A percentile compares a stretch with the other conserved stretches of the same genome.
phyloP scores from a whole-genome alignment of 106 monocot genomes.

The Xerophyta viscosa region DNA sequence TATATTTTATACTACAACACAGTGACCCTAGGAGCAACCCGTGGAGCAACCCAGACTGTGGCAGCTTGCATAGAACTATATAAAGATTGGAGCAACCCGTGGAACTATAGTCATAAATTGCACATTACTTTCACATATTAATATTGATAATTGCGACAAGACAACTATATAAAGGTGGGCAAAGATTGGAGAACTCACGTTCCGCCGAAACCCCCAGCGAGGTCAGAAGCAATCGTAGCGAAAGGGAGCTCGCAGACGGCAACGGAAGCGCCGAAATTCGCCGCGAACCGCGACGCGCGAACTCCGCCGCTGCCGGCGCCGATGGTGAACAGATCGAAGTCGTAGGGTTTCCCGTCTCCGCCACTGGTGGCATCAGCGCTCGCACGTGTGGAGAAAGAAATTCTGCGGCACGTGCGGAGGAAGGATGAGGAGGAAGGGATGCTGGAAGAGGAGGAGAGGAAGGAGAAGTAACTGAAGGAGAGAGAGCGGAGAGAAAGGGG shows the following conservation, averaged over 20 bases:
- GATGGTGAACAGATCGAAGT: slow-evolving; percentile 79
- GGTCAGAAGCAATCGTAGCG: slow-evolving; percentile 54
- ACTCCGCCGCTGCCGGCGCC: slow-evolving; percentile 81
- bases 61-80: too few species aligned
- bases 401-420: not conserved
- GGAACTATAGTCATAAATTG: too few species aligned
- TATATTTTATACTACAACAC: too few species aligned
- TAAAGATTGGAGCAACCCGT: too few species aligned
- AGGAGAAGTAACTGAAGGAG: slow-evolving; percentile 4
- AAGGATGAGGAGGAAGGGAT: not conserved
- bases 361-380: slow-evolving; percentile 5
- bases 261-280: slow-evolving; percentile 53
- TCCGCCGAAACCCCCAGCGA: slow-evolving; percentile 60
- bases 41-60: too few species aligned
- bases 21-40: too few species aligned
- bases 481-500: slow-evolving; percentile 14
- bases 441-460: slow-evolving; percentile 1
- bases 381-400: slow-evolving; percentile 10
- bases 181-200: slow-evolving; percentile 34
- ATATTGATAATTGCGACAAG: too few species aligned
- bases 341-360: slow-evolving; percentile 13
- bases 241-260: slow-evolving; percentile 80
- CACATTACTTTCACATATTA: too few species aligned
- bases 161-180: too few species aligned
- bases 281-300: slow-evolving; percentile 62